Evolutionary conservation across 2,329 filamentous ascomycete genomes (phyloP), one percentile per base, ranked within the genome.

Genomic region (Chaetomium strumarium): DNA sequence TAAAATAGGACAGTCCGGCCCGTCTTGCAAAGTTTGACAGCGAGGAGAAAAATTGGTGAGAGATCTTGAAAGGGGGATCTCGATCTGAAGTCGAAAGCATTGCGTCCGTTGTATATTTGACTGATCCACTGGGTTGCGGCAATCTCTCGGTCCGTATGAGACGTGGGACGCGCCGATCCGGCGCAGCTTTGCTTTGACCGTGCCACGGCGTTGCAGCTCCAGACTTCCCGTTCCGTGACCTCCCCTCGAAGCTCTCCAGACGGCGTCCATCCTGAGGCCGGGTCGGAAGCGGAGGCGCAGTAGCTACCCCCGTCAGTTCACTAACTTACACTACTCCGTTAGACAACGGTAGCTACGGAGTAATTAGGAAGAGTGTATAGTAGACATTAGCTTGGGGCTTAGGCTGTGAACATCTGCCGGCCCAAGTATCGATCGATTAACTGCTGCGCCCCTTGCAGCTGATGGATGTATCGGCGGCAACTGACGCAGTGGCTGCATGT

Each of bases 361-460:
- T 36, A n/a, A 4, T n/a, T n/a, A n/a, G 38, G n/a, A n/a, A n/a
- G n/a, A n/a, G n/a, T n/a, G n/a, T n/a, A n/a, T n/a, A n/a, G n/a
- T n/a, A n/a, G n/a, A n/a, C n/a, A n/a, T n/a, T n/a, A n/a, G n/a
- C n/a, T n/a, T n/a, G n/a, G n/a, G n/a, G n/a, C n/a, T n/a, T n/a
- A n/a, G n/a, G n/a, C n/a, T n/a, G n/a, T n/a, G n/a, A n/a, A n/a
- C n/a, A n/a, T n/a, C n/a, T n/a, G n/a, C n/a, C n/a, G n/a, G n/a
- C n/a, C n/a, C n/a, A n/a, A n/a, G n/a, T n/a, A n/a, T n/a, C n/a
- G n/a, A n/a, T n/a, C n/a, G n/a, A n/a, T n/a, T n/a, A n/a, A n/a
- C n/a, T n/a, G n/a, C 43, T 52, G 49, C 49, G 49, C 43, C 49
- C 17, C 20, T 30, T 51, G 49, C 49, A 43, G 43, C 49, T 52